Evolutionary conservation across 2,329 filamentous ascomycete genomes (phyloP).

Genomic region (Chrysoporthe austroafricana): DNA sequence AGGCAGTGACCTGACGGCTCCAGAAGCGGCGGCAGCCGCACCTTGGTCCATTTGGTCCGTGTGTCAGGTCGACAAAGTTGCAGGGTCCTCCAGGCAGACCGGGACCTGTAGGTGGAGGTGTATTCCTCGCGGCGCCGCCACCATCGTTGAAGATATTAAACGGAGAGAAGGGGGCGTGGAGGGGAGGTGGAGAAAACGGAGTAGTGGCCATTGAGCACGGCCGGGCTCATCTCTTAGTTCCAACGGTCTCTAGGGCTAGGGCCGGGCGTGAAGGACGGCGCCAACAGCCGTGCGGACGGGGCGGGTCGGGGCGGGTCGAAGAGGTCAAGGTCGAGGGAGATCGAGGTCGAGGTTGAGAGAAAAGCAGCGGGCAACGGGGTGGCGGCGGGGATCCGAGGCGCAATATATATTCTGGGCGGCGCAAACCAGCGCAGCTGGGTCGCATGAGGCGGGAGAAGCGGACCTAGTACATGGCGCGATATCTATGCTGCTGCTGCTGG

Average conservation of each 20-base stretch:
- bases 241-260: slow-evolving; percentile 28
- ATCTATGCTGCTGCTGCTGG: slow-evolving; percentile 21
- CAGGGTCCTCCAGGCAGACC: slow-evolving; percentile 57
- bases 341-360: slow-evolving; percentile 30
- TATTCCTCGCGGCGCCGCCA: slow-evolving; percentile 32
- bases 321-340: slow-evolving; percentile 16
- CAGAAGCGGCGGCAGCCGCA: slow-evolving; percentile 67
- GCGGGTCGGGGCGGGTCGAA: slow-evolving; percentile 8
- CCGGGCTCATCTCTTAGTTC: slow-evolving; percentile 39
- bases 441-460: slow-evolving; percentile 35
- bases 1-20: slow-evolving; percentile 47
- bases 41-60: slow-evolving; percentile 54
- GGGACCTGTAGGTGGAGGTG: slow-evolving; percentile 31
- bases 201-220: slow-evolving; percentile 56
- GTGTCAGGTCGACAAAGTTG: slow-evolving; percentile 60
- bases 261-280: slow-evolving; percentile 28
- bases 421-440: slow-evolving; percentile 42
- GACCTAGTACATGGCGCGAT: slow-evolving; percentile 41
- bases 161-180: slow-evolving; percentile 47
- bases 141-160: slow-evolving; percentile 62
- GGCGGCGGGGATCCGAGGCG: slow-evolving; percentile 14
- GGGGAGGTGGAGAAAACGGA: slow-evolving; percentile 48
- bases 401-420: slow-evolving; percentile 30
- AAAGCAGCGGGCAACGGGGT: slow-evolving; percentile 1
- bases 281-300: slow-evolving; percentile 9